Base-by-base conservation (phyloP, 2,329 filamentous ascomycete species). In the Colletotrichum cereale region DNA sequence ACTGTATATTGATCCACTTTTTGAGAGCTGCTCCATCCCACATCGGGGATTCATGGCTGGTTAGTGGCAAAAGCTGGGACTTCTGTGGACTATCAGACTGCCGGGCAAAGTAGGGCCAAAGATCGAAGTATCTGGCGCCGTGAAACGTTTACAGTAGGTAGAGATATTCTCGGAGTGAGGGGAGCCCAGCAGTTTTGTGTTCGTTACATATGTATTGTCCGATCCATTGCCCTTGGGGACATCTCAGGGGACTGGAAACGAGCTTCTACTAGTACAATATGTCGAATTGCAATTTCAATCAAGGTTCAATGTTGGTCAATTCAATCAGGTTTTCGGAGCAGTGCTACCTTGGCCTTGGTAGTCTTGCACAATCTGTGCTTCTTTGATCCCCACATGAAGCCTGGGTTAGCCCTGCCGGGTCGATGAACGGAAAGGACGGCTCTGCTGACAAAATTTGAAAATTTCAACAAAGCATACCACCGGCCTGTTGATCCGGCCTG, bases 321-420 rank as follows among this genome's bases (percentile, higher is more conserved):
- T 6, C 40, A 42, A 42, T 6, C 16, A 42, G 40, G 18, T 36
- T 36, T 26, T 24, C 29, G 7, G 24, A 36, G 58, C n/a, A 50
- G 38, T 50, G 31, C 26, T 26, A 38, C 44, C 58, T 36, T 50
- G 58, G 48, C 44, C 58, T 36, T 50, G 58, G 48, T 26, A 50
- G 48, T n/a, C n/a, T n/a, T n/a, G 18, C 52, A 47, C 34, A 53
- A 52, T 29, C 21, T 53, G 26, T 14, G 10, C 16, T 8, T 31
- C 12, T 47, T 42, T n/a, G 5, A 24, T 14, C 18, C 36, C 61
- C 36, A 53, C 36, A 24, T 52, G 24, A 31, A 42, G 48, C 47
- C 36, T 31, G 36, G 34, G 18, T 34, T 36, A 53, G 8, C 44
- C 44, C 31, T 62, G 58, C 18, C 3, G 31, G 7, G 16, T 44